A percentile compares a stretch with the other conserved stretches of the same genome.
Conservation (phyloP, 768 basidiomycete genomes). For the Lactarius evosmus region DNA sequence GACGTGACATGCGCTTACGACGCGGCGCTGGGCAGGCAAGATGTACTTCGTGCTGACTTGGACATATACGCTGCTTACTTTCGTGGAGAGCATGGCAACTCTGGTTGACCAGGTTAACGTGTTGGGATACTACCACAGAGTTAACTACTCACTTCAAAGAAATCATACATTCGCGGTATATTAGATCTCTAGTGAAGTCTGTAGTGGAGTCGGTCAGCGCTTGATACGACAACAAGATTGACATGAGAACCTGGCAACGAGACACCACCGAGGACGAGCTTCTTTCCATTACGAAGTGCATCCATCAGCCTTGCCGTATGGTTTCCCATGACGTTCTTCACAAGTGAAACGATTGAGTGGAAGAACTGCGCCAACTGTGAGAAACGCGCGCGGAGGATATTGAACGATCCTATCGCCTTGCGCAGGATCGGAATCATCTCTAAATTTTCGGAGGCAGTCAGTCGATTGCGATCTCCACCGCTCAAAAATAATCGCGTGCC, state of each 20-base stretch:
- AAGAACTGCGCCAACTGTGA: slow-evolving; percentile 3
- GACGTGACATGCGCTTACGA: neutral
- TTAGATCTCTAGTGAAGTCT: slow-evolving; percentile 3
- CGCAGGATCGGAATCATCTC: neutral
- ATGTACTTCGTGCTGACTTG: slow-evolving; percentile 4
- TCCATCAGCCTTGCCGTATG: neutral
- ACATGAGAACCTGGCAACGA: slow-evolving; percentile 5
- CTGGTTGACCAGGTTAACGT: slow-evolving; percentile 5
- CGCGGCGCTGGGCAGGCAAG: neutral
- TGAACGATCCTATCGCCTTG: slow-evolving; percentile 8
- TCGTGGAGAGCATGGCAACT: slow-evolving; percentile 3
- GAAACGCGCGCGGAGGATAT: slow-evolving; percentile 10
- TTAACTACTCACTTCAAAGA: neutral
- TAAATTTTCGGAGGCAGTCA: neutral
- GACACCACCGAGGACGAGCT: neutral
- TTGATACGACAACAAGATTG: neutral
- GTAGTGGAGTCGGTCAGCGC: neutral
- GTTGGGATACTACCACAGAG: neutral
- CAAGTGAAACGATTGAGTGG: slow-evolving; percentile 1
- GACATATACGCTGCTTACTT: slow-evolving; percentile 2
- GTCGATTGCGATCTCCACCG: neutral
- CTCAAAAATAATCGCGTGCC: neutral
- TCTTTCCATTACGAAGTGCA: neutral
- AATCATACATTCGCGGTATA: slow-evolving; percentile 7
- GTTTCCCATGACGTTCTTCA: slow-evolving; percentile 2